Conservation (phyloP, 164 flowering plant genomes). For the Vitis riparia region DNA sequence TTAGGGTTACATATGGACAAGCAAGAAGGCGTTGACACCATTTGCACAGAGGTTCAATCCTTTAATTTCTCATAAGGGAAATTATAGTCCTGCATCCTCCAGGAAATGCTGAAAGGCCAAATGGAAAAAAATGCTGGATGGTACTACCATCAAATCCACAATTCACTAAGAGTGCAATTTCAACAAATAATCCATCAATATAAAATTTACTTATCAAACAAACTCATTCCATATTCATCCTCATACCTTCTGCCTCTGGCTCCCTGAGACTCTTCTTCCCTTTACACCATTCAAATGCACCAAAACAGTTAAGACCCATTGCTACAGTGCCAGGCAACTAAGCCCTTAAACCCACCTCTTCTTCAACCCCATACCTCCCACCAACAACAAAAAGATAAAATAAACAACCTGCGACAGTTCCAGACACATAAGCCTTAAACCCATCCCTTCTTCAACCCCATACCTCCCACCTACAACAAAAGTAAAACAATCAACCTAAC, state of each 20-base stretch:
- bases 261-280: constrained; percentile 4
- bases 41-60: too few relatives aligned
- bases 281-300: constrained; percentile 24
- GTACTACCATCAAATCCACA: too few relatives aligned
- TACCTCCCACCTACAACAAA: too few relatives aligned
- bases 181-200: neutral
- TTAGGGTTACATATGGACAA: too few relatives aligned
- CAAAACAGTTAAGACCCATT: constrained; percentile 41
- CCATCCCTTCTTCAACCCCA: too few relatives aligned
- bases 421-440: too few relatives aligned
- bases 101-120: too few relatives aligned
- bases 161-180: neutral
- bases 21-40: too few relatives aligned
- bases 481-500: too few relatives aligned
- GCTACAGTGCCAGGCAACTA: constrained; percentile 8
- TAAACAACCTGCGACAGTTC: neutral
- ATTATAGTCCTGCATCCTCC: too few relatives aligned
- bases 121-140: too few relatives aligned
- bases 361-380: constrained; percentile 1
- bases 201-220: neutral
- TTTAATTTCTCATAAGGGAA: too few relatives aligned
- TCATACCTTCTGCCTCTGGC: constrained; percentile 29
- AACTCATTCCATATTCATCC: constrained; percentile 2
- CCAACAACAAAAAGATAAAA: neutral
- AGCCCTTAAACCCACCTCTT: neutral